Percentiles rank a stretch among this genome's conserved stretches.
These are phyloP conservation scores for Brassica nigra DNA, from an alignment of 345 rosid genomes.

Conservation along the genomic window DNA sequence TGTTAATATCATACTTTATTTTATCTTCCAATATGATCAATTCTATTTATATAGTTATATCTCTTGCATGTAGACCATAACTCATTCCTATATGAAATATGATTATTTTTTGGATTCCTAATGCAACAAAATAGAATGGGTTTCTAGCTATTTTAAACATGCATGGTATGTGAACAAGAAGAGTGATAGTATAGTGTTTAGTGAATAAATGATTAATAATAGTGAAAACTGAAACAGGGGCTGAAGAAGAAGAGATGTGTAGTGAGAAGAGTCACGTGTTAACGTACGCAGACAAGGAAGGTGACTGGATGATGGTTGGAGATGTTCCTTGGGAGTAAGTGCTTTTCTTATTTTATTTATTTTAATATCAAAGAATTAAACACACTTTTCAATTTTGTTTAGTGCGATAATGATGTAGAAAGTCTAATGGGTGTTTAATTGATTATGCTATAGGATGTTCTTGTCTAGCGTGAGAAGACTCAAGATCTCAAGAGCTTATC, in stretches of 20 bases:
- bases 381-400: neutral
- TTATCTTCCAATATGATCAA: neutral
- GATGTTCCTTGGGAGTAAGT: constrained; percentile 48
- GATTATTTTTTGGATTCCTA: neutral
- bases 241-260: constrained; percentile 47
- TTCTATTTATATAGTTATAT: neutral
- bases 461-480: constrained; percentile 48
- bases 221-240: constrained; percentile 35
- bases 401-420: constrained; percentile 10
- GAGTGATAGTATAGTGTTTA: neutral
- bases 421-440: constrained; percentile 1
- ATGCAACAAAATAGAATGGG: no score
- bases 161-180: neutral
- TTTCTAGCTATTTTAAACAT: neutral
- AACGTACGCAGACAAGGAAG: constrained; percentile 46
- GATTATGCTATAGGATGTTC: constrained; percentile 35
- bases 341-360: neutral
- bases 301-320: constrained; percentile 49
- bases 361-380: neutral
- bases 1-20: neutral
- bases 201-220: neutral
- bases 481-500: constrained; percentile 46
- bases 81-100: neutral
- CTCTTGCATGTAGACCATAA: neutral
- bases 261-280: constrained; percentile 44